A percentile compares a stretch with the other conserved stretches of the same genome.
Conservation (phyloP, 2,329 filamentous ascomycete genomes). For the Neonectria coccinea region DNA sequence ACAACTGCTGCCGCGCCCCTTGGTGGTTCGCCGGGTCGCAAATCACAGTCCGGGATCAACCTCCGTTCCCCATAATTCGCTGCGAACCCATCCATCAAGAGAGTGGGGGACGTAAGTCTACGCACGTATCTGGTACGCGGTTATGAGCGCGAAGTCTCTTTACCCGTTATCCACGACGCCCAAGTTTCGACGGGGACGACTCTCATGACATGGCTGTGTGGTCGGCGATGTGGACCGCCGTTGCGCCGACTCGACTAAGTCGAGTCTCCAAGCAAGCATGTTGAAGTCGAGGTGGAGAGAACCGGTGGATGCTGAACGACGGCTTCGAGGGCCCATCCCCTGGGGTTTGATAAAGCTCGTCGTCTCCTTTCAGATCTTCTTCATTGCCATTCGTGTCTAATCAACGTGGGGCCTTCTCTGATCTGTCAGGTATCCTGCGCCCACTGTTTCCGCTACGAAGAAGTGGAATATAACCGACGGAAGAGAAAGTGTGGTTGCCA, state of each 20-base stretch:
- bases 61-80: constrained; percentile 17
- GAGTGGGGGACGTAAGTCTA: too few relatives aligned
- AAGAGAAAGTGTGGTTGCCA: constrained; percentile 12
- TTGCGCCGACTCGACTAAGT: constrained; percentile 8
- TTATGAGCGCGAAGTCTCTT: constrained; percentile 4
- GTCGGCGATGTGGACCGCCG: constrained; percentile 15
- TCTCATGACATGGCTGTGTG: not conserved
- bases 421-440: not conserved
- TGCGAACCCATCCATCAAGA: not conserved
- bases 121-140: too few relatives aligned
- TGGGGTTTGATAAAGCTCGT: constrained; percentile 6
- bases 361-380: not conserved
- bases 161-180: constrained; percentile 9
- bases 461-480: constrained; percentile 7
- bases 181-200: not conserved
- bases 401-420: constrained; percentile 6
- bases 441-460: constrained; percentile 4
- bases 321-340: not conserved
- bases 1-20: not conserved
- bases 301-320: not conserved
- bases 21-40: not conserved
- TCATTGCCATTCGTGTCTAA: not conserved
- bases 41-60: constrained; percentile 8
- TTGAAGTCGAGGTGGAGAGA: not conserved
- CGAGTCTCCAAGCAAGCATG: not conserved